Evolutionary conservation across 805 yeast species (phyloP).

Genomic region (Ogataea salicorniae): DNA sequence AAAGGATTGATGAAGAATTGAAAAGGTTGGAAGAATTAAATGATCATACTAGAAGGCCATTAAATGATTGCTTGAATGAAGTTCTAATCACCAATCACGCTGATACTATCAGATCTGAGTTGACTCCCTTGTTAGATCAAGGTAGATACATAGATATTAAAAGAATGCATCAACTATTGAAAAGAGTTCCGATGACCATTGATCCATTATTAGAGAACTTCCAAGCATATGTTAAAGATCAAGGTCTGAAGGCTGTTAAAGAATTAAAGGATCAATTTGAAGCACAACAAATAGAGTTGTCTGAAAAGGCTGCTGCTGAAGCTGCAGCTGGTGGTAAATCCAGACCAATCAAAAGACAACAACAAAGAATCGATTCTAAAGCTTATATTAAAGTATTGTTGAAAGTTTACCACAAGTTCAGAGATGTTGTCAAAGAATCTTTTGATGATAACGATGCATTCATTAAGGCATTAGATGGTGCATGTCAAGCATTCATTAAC

Average conservation of each 20-base stretch:
- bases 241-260: conserved; percentile 58
- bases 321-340: conserved; percentile 9
- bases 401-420: conserved; percentile 62
- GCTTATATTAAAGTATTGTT: conserved; percentile 74
- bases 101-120: conserved; percentile 68
- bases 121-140: conserved; percentile 67
- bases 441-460: conserved; percentile 73
- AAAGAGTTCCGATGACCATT: conserved; percentile 73
- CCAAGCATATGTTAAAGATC: conserved; percentile 63
- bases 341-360: conserved; percentile 31
- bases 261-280: conserved; percentile 38
- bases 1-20: conserved; percentile 78
- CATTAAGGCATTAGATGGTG: conserved; percentile 83
- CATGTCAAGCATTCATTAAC: conserved; percentile 82
- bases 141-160: conserved; percentile 67
- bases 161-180: conserved; percentile 70
- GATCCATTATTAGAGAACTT: conserved; percentile 72
- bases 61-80: conserved; percentile 69
- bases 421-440: conserved; percentile 55
- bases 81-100: conserved; percentile 79
- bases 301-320: conserved; percentile 23
- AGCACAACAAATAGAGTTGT: conserved; percentile 10
- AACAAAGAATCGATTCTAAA: conserved; percentile 55
- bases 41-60: conserved; percentile 76
- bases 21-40: conserved; percentile 71